Evolutionary conservation across 2,329 filamentous ascomycete species (phyloP).

Genomic region (Emergomyces orientalis): DNA sequence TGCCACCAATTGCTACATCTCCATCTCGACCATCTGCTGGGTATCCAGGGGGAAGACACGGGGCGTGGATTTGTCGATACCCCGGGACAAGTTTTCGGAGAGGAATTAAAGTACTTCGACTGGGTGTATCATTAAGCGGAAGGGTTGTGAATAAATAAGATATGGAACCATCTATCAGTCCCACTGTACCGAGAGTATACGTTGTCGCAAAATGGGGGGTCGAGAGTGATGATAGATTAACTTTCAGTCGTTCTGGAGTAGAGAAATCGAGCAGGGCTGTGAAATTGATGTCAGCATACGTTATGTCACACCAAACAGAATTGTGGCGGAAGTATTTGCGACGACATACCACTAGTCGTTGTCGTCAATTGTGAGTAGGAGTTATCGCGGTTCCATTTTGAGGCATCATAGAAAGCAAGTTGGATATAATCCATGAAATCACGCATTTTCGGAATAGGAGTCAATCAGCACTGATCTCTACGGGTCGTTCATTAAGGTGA

Average conservation of each 20-base stretch:
- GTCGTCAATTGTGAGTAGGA: constrained; percentile 80
- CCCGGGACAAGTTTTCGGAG: constrained; percentile 70
- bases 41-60: constrained; percentile 27
- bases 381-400: constrained; percentile 84
- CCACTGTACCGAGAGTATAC: constrained; percentile 81
- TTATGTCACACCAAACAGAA: neutral
- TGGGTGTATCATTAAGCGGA: constrained; percentile 56
- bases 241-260: constrained; percentile 71
- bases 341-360: constrained; percentile 61
- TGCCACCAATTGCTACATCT: neutral
- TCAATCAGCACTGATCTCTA: neutral
- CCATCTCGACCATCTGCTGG: constrained; percentile 15
- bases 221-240: constrained; percentile 84
- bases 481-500: neutral
- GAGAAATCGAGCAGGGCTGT: constrained; percentile 78
- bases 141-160: constrained; percentile 93
- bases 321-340: constrained; percentile 1
- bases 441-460: constrained; percentile 53
- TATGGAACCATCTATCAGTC: constrained; percentile 90
- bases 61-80: constrained; percentile 61
- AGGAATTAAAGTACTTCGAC: constrained; percentile 64
- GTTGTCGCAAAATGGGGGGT: constrained; percentile 90
- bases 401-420: constrained; percentile 75
- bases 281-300: constrained; percentile 17
- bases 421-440: constrained; percentile 98